phyloP scores from a whole-genome alignment of 1,139 yeast species.

The Entelexis paramagnoliae region DNA sequence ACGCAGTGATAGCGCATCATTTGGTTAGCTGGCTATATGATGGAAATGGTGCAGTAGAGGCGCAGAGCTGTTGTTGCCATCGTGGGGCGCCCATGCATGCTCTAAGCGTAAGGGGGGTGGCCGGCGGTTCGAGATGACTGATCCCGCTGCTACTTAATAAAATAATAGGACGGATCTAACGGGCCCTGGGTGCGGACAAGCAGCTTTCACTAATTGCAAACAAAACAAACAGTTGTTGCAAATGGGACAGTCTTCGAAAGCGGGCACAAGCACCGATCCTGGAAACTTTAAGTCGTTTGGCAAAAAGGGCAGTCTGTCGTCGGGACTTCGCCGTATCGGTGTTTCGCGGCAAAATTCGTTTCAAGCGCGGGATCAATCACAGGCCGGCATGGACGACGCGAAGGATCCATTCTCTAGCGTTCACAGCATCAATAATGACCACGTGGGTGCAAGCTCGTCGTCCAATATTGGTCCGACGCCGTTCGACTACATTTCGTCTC shows the following conservation, averaged over 20 bases:
- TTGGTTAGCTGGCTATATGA: too few relatives aligned
- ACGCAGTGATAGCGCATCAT: too few relatives aligned
- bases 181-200: neutral
- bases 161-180: too few relatives aligned
- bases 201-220: neutral
- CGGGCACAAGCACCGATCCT: neutral
- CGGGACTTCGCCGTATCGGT: conserved; percentile 3
- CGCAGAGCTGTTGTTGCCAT: neutral
- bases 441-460: neutral
- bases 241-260: neutral
- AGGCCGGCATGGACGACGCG: neutral
- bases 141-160: too few relatives aligned
- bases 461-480: neutral
- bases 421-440: neutral
- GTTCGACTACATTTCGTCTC: neutral
- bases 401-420: conserved; percentile 3
- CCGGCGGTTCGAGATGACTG: neutral
- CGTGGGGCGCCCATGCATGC: too few relatives aligned
- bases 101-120: neutral
- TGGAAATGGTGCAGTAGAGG: too few relatives aligned
- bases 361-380: neutral
- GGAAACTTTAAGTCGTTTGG: neutral
- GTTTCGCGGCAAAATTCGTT: conserved; percentile 2
- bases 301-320: neutral
- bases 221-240: neutral